These are phyloP conservation scores for Wickerhamiella pararugosa DNA, from an alignment of 1,139 yeast genomes.

Conservation along the genomic window DNA sequence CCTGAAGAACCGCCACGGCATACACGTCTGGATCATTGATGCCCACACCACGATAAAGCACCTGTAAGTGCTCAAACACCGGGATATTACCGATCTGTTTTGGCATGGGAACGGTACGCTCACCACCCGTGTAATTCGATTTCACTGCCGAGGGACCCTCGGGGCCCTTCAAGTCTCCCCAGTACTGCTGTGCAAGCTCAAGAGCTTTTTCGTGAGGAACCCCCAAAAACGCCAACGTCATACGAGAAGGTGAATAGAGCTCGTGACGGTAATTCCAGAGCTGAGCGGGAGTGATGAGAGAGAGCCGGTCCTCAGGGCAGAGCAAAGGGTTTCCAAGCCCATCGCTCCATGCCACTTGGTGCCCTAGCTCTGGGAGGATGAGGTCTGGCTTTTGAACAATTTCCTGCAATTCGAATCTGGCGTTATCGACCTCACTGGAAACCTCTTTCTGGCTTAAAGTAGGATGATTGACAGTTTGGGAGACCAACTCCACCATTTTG, in stretches of 20 bases:
- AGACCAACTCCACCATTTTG: slow-evolving; percentile 58
- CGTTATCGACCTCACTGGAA: slow-evolving; percentile 55
- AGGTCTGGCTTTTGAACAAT: slow-evolving; percentile 75
- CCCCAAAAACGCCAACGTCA: slow-evolving; percentile 83
- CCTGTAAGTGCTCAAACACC: slow-evolving; percentile 71
- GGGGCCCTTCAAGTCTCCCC: slow-evolving; percentile 42
- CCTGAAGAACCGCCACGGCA: slow-evolving; percentile 81
- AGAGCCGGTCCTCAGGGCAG: slow-evolving; percentile 60
- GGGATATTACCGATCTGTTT: slow-evolving; percentile 55
- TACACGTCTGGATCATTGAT: slow-evolving; percentile 76
- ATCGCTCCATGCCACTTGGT: slow-evolving; percentile 63
- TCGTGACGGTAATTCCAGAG: slow-evolving; percentile 47
- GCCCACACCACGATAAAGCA: slow-evolving; percentile 81
- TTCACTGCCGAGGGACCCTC: slow-evolving; percentile 24
- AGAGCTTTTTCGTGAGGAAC: slow-evolving; percentile 59
- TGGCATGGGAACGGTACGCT: slow-evolving; percentile 45
- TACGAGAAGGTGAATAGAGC: slow-evolving; percentile 66
- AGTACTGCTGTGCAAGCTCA: slow-evolving; percentile 42
- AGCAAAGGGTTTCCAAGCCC: slow-evolving; percentile 78
- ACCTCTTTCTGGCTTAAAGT: slow-evolving; percentile 53
- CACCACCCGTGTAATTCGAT: slow-evolving; percentile 69
- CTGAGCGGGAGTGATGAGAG: slow-evolving; percentile 36
- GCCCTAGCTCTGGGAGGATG: slow-evolving; percentile 75
- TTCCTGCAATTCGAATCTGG: slow-evolving; percentile 70
- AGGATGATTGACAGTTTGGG: slow-evolving; percentile 73